These are phyloP conservation scores for Collybiopsis confluens DNA, from an alignment of 768 basidiomycete species.

Conservation along the genomic window DNA sequence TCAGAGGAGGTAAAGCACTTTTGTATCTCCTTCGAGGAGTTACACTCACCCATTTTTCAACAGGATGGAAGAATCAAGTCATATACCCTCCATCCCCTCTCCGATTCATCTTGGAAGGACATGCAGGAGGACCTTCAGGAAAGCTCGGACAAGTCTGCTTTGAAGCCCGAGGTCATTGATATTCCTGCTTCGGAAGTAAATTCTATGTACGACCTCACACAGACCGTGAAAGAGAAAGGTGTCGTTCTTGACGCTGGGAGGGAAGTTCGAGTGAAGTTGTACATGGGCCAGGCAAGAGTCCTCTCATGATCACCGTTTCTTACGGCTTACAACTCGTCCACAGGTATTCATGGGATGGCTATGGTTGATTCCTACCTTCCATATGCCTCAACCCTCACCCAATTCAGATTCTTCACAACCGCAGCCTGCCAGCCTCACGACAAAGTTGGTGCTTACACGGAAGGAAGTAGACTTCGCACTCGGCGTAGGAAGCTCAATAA, in stretches of 20 bases:
- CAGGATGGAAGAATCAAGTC: slow-evolving; percentile 39
- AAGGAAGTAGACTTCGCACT: slow-evolving; percentile 77
- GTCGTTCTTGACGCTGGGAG: slow-evolving; percentile 61
- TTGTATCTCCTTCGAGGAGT: not conserved
- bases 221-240: slow-evolving; percentile 29
- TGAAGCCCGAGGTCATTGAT: slow-evolving; percentile 14
- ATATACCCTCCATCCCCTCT: slow-evolving; percentile 43
- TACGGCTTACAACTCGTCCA: not conserved
- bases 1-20: slow-evolving; percentile 28
- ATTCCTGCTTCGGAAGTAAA: slow-evolving; percentile 36
- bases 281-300: slow-evolving; percentile 57
- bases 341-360: slow-evolving; percentile 80
- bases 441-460: slow-evolving; percentile 42
- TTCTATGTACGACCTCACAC: slow-evolving; percentile 39
- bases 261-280: slow-evolving; percentile 69
- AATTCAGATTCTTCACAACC: slow-evolving; percentile 11
- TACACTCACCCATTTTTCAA: not conserved
- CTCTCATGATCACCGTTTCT: not conserved
- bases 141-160: slow-evolving; percentile 4
- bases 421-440: slow-evolving; percentile 13
- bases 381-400: slow-evolving; percentile 53
- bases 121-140: slow-evolving; percentile 32
- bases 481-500: slow-evolving; percentile 62
- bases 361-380: slow-evolving; percentile 85
- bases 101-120: slow-evolving; percentile 38